phyloP scores from a whole-genome alignment of 441 rosid species.

The Arabidopsis hybrid region DNA sequence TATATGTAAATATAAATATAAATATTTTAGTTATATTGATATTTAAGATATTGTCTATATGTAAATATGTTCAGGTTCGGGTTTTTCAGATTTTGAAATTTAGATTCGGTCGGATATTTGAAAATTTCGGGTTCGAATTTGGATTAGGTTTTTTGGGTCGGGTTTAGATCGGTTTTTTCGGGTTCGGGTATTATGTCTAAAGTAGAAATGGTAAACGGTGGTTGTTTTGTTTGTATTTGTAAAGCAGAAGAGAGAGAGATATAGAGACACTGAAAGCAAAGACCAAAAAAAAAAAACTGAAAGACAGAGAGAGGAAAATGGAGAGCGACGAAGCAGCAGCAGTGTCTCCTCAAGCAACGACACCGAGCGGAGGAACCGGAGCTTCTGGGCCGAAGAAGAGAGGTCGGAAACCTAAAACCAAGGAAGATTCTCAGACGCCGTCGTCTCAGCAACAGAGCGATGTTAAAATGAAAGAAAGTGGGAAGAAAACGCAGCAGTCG shows the following conservation, averaged over 20 bases:
- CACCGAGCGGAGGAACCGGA: slow-evolving; percentile 42
- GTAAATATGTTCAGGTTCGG: too few species aligned
- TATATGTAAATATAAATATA: too few species aligned
- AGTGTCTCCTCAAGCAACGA: slow-evolving; percentile 39
- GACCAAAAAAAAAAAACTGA: neutral
- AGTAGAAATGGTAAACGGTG: neutral
- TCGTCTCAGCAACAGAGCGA: slow-evolving; percentile 47
- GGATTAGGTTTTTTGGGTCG: too few species aligned
- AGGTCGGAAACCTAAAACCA: slow-evolving; percentile 88
- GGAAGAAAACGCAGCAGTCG: slow-evolving; percentile 47
- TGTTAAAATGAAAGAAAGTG: slow-evolving; percentile 45
- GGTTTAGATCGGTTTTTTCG: too few species aligned
- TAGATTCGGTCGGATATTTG: too few species aligned
- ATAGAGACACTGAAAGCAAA: neutral
- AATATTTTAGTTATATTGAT: too few species aligned
- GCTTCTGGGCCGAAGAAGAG: slow-evolving; percentile 66
- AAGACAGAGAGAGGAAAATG: slow-evolving; percentile 14
- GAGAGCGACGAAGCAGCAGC: slow-evolving; percentile 51
- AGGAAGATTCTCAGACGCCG: slow-evolving; percentile 62
- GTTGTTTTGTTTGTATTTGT: neutral
- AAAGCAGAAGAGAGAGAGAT: neutral
- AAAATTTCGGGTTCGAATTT: too few species aligned
- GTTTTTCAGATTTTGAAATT: too few species aligned
- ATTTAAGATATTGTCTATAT: too few species aligned
- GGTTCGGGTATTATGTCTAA: neutral